Base-by-base conservation (phyloP, 257 asterid genomes). In the Cruciata laevipes region DNA sequence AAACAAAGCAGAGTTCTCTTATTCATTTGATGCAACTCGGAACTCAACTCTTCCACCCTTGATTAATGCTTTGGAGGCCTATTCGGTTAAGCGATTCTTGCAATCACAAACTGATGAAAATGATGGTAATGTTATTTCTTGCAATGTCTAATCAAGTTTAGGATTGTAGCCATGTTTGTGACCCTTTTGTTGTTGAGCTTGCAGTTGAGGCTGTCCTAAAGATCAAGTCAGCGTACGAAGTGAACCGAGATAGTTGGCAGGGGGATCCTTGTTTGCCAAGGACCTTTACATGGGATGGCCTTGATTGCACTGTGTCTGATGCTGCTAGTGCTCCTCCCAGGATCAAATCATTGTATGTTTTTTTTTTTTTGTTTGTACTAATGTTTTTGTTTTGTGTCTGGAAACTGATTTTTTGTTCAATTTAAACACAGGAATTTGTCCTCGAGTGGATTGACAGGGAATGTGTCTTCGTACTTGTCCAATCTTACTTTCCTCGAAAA, bases 261-360 rank as follows among this genome's bases (percentile, higher is more conserved):
- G 89, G 87, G 18, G 86, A 81, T 61, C 85, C 85, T 12, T 84
- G 87, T 58, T 17, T 78, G 4, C 72, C 87, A 11, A 3, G 35
- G 57, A 31, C 5, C 4, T 69, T 52, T 61, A 4, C 51, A 20
- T 82, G 87, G 89, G 71, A 66, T 25, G 83, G 87, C 38, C 71
- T 84, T 60, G 67, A 74, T 51, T 84, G 89, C 82, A 35, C n/a
- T 10, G 12, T 40, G 47, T 6, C 32, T 20, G 68, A 72, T 27
- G 27, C 64, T 40, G 2, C 30, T 2, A 27, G 30, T 27, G 18
- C 13, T 35, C 16, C 75, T n/a, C 69, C 82, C 27, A 65, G 66
- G 70, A 75, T 81, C 51, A 67, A 24, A 42, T 64, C 75, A 27
- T 52, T 84, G 86, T 84, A 82, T 44, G 76, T 68, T 44, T 12